A percentile compares a stretch with the other conserved stretches of the same genome.
Evolutionary conservation across 495 filamentous ascomycete species (phyloP).

Genomic region (Neurospora sp.): DNA sequence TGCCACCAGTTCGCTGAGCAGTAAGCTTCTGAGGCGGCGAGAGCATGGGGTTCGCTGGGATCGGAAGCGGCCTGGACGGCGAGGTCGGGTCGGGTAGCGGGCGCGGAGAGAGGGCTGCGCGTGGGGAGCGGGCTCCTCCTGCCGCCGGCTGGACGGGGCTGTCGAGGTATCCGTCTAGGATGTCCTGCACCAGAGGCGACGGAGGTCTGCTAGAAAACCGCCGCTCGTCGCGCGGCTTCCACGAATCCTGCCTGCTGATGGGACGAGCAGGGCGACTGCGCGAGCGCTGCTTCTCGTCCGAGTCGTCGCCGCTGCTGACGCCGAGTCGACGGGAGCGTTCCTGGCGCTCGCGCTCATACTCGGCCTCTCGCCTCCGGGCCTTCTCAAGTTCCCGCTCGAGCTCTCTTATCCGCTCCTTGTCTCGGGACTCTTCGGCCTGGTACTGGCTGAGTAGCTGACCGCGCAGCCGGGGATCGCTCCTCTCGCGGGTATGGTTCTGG

Average conservation of each 20-base stretch:
- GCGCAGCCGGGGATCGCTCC: conserved; percentile 56
- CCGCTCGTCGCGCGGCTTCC: conserved; percentile 58
- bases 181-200: background rate
- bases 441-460: conserved; percentile 85
- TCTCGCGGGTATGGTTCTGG: conserved; percentile 50
- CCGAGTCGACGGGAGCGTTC: conserved; percentile 35
- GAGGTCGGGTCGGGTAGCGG: conserved; percentile 35
- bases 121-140: conserved; percentile 3
- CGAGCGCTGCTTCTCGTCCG: conserved; percentile 32
- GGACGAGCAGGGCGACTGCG: conserved; percentile 41
- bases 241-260: conserved; percentile 53
- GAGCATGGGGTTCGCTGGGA: conserved; percentile 11
- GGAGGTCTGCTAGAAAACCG: background rate
- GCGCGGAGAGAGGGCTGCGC: conserved; percentile 14
- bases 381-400: conserved; percentile 77
- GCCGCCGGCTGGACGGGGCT: background rate
- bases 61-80: conserved; percentile 5
- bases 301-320: conserved; percentile 20
- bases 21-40: conserved; percentile 22
- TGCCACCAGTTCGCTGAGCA: conserved; percentile 25
- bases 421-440: conserved; percentile 48
- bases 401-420: conserved; percentile 53
- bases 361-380: conserved; percentile 74
- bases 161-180: background rate
- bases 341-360: conserved; percentile 76